phyloP scores from a whole-genome alignment of 306 rosid species.

The Glycyrrhiza uralensis region DNA sequence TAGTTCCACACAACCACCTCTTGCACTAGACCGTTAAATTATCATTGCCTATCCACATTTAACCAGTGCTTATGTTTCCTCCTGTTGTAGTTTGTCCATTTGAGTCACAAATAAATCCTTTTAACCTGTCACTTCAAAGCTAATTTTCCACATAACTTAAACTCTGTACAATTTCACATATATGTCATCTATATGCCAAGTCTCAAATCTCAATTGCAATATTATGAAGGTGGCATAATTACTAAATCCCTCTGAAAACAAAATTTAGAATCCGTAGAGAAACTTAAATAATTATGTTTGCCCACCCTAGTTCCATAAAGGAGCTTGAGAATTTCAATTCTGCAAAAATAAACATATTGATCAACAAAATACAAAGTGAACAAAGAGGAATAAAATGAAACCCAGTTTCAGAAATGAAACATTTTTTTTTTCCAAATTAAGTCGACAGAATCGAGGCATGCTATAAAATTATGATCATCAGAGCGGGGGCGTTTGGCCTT shows the following conservation, averaged over 20 bases:
- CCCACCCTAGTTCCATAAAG: slow-evolving; percentile 23
- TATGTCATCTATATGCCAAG: not conserved
- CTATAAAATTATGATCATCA: not conserved
- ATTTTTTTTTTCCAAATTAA: not conserved
- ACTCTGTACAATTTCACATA: not conserved
- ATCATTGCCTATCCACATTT: slow-evolving; percentile 10
- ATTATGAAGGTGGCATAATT: slow-evolving; percentile 11
- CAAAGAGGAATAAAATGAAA: not conserved
- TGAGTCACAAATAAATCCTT: not conserved
- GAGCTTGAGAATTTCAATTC: slow-evolving; percentile 19
- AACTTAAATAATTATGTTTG: slow-evolving; percentile 20
- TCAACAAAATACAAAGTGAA: not conserved
- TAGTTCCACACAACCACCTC: slow-evolving; percentile 30
- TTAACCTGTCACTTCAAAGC: slow-evolving; percentile 8
- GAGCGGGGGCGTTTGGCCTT: not conserved
- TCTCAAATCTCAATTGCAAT: not conserved
- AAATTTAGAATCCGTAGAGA: not conserved
- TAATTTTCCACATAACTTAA: not conserved
- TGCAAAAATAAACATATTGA: slow-evolving; percentile 9
- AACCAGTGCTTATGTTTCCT: not conserved
- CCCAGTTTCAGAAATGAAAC: not conserved
- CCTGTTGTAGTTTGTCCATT: not conserved
- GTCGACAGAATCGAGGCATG: not conserved
- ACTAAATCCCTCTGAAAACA: slow-evolving; percentile 15
- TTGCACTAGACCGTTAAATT: slow-evolving; percentile 15